A percentile compares a stretch with the other conserved stretches of the same genome.
Evolutionary conservation across 306 rosid species (phyloP).

Genomic region (Bauhinia variegata): DNA sequence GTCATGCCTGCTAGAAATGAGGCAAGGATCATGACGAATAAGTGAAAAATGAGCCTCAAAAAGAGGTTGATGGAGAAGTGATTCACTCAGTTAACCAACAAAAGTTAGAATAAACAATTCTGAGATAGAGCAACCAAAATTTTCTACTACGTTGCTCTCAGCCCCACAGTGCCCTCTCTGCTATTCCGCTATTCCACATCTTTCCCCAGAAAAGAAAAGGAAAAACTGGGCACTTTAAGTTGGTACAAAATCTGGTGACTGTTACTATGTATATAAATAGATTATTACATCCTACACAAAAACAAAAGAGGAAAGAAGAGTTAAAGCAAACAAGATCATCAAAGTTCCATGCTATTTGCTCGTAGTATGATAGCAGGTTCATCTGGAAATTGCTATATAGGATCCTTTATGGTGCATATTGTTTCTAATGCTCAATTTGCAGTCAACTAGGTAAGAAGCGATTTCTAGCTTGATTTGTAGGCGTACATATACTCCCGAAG

Average conservation of each 20-base stretch:
- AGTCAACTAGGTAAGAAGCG: conserved; percentile 18
- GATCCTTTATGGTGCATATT: conserved; percentile 26
- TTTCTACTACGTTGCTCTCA: conserved; percentile 13
- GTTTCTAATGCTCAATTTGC: conserved; percentile 24
- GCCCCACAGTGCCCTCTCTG: conserved; percentile 26
- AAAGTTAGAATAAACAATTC: background rate
- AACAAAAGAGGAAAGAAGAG: conserved; percentile 3
- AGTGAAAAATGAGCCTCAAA: background rate
- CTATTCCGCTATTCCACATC: too few relatives aligned
- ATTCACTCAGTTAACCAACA: background rate
- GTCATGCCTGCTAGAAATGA: too few relatives aligned
- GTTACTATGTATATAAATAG: conserved; percentile 20
- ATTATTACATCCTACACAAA: conserved; percentile 12
- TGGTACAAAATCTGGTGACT: background rate
- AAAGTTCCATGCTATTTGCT: conserved; percentile 10
- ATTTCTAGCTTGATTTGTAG: conserved; percentile 69
- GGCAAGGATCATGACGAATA: background rate
- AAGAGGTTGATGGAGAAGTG: background rate
- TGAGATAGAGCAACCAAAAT: conserved; percentile 15
- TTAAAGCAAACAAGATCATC: conserved; percentile 24
- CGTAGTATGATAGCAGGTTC: conserved; percentile 7
- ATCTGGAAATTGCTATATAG: conserved; percentile 20
- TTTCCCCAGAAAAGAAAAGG: too few relatives aligned
- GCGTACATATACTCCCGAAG: conserved; percentile 80
- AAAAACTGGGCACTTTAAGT: background rate